These are phyloP conservation scores for Pythium plurisporium DNA, from an alignment of 352 stramenopile species.

Conservation along the genomic window DNA sequence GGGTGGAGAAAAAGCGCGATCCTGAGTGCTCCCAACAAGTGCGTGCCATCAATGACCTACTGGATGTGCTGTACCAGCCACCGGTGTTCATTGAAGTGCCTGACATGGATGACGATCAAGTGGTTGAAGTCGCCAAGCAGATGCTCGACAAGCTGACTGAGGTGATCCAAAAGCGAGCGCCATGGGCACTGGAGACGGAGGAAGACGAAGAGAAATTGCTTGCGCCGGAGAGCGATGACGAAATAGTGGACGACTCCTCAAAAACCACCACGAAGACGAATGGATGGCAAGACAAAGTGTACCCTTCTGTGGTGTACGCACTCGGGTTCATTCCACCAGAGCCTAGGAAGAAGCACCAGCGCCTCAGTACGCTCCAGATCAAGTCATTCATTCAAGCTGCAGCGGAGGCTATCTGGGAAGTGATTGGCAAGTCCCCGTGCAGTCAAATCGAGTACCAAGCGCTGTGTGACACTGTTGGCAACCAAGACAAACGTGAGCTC, in stretches of 20 bases:
- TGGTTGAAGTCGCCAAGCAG: constrained; percentile 41
- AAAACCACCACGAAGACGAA: constrained; percentile 1
- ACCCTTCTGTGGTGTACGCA: constrained; percentile 62
- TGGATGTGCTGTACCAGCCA: constrained; percentile 55
- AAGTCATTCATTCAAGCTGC: constrained; percentile 83
- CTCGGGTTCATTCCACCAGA: constrained; percentile 60
- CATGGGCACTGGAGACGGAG: constrained; percentile 53
- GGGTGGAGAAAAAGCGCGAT: constrained; percentile 71
- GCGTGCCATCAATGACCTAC: constrained; percentile 74
- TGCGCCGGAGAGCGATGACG: constrained; percentile 1
- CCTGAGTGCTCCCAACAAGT: constrained; percentile 63
- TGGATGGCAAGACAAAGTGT: constrained; percentile 53
- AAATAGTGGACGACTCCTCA: constrained; percentile 8
- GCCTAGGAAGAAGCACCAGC: constrained; percentile 38
- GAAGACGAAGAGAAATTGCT: constrained; percentile 20
- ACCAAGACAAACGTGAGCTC: constrained; percentile 26
- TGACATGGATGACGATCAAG: constrained; percentile 37
- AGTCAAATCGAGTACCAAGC: constrained; percentile 76
- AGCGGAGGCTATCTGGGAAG: constrained; percentile 61
- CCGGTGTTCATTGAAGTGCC: constrained; percentile 67
- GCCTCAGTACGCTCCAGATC: constrained; percentile 76
- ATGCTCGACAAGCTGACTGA: constrained; percentile 40
- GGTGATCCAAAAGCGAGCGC: constrained; percentile 47
- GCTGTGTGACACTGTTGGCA: constrained; percentile 52
- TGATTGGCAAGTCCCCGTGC: constrained; percentile 44